phyloP scores from a whole-genome alignment of 1,284 basidiomycete genomes.

The Ustilago trichophora region DNA sequence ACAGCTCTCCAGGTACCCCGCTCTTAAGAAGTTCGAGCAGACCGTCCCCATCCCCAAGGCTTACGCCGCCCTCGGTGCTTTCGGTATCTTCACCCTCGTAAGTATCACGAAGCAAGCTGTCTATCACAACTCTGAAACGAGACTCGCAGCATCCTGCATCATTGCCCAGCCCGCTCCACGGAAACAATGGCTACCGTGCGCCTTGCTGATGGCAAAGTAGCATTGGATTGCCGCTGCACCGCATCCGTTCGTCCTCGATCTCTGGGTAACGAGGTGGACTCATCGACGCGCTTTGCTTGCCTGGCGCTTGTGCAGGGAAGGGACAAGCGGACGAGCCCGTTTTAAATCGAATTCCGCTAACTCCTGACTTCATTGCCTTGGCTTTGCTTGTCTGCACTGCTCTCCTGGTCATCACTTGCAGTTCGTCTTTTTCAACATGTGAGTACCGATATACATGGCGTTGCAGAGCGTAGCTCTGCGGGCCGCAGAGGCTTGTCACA shows the following conservation, averaged over 20 bases:
- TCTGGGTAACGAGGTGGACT: too few relatives aligned
- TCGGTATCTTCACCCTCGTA: slow-evolving; percentile 70
- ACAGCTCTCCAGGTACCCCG: slow-evolving; percentile 87
- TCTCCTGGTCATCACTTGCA: slow-evolving; percentile 51
- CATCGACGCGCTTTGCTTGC: too few relatives aligned
- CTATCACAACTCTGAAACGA: not conserved
- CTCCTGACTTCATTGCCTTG: slow-evolving; percentile 12
- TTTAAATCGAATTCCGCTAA: not conserved
- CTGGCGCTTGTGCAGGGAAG: not conserved
- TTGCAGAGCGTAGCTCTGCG: too few relatives aligned
- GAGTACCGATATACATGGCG: slow-evolving; percentile 8
- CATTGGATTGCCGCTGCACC: too few relatives aligned
- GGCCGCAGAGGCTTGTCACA: too few relatives aligned
- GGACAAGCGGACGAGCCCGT: not conserved
- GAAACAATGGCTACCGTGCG: too few relatives aligned
- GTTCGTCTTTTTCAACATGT: slow-evolving; percentile 68
- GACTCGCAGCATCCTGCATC: too few relatives aligned
- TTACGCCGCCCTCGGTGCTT: slow-evolving; percentile 82
- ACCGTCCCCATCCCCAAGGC: slow-evolving; percentile 92
- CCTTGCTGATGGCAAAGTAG: too few relatives aligned
- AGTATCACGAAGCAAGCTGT: slow-evolving; percentile 5
- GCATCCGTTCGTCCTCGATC: too few relatives aligned
- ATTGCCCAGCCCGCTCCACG: too few relatives aligned
- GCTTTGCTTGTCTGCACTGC: not conserved
- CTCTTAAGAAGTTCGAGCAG: slow-evolving; percentile 75